Percentiles rank a stretch among this genome's conserved stretches.
These are phyloP conservation scores for Pulveroboletus sp. DNA, from an alignment of 768 basidiomycete species.

Conservation along the genomic window DNA sequence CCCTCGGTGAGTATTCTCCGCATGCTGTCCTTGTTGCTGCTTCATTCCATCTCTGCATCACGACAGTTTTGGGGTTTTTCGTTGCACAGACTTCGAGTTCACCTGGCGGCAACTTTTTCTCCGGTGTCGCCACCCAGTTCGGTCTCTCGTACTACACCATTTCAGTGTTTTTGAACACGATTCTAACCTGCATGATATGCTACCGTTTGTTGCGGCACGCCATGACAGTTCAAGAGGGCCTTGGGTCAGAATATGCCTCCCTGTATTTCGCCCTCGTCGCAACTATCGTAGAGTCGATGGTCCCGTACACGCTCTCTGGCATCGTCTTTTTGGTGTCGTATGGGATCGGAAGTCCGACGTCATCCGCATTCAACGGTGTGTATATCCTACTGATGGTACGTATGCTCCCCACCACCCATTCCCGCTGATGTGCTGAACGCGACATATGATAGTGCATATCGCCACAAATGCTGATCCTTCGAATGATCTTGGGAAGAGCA, in stretches of 20 bases:
- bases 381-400: conserved; percentile 12
- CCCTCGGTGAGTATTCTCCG: conserved; percentile 14
- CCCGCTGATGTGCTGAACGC: neutral
- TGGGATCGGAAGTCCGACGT: conserved; percentile 12
- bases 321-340: conserved; percentile 22
- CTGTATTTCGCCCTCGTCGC: conserved; percentile 13
- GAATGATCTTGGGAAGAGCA: conserved; percentile 6
- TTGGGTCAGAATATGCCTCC: conserved; percentile 18
- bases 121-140: conserved; percentile 6
- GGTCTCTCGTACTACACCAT: conserved; percentile 17
- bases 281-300: conserved; percentile 21
- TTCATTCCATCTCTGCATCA: neutral
- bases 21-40: neutral
- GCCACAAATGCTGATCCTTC: conserved; percentile 14
- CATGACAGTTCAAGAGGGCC: neutral
- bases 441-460: conserved; percentile 14
- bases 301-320: conserved; percentile 24
- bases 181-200: conserved; percentile 23
- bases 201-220: conserved; percentile 15
- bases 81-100: conserved; percentile 8
- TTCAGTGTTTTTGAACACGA: conserved; percentile 14
- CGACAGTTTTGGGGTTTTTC: conserved; percentile 17
- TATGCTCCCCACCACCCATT: no score
- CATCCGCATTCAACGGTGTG: conserved; percentile 9
- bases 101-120: conserved; percentile 19